These are phyloP conservation scores for Pseudotsuga menziesii DNA, from an alignment of 75 land plant genomes.

Conservation along the genomic window DNA sequence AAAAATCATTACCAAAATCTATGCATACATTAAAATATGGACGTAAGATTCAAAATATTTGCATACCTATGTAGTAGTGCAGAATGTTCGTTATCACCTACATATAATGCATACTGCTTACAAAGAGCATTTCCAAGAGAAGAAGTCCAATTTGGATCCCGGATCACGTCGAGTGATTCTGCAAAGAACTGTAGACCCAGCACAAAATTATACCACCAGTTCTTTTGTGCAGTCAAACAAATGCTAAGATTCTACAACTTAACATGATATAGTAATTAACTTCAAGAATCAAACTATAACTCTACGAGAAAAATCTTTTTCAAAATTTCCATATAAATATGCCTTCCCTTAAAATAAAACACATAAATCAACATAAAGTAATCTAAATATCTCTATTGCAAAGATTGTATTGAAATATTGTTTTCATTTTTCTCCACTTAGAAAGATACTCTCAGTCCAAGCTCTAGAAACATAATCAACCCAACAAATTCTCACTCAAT, in stretches of 20 bases:
- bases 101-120: slow-evolving; percentile 72
- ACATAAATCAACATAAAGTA: neutral
- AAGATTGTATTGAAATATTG: neutral
- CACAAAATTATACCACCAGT: neutral
- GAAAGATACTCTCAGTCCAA: too few relatives aligned
- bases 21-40: neutral
- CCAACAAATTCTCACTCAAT: neutral
- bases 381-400: neutral
- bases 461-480: neutral
- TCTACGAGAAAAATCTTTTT: neutral
- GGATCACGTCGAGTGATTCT: slow-evolving; percentile 94
- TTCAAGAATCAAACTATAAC: neutral
- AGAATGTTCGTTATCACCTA: slow-evolving; percentile 75
- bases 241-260: neutral
- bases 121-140: slow-evolving; percentile 79
- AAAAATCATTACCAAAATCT: neutral
- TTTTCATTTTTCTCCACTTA: neutral
- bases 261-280: neutral
- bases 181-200: slow-evolving; percentile 68
- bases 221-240: neutral
- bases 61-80: slow-evolving; percentile 85
- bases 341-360: neutral
- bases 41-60: neutral
- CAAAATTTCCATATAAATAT: neutral
- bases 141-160: slow-evolving; percentile 70